phyloP scores from a whole-genome alignment of 371 early-diverging fungal genomes.

The Thermomucor indicae-seudaticae region DNA sequence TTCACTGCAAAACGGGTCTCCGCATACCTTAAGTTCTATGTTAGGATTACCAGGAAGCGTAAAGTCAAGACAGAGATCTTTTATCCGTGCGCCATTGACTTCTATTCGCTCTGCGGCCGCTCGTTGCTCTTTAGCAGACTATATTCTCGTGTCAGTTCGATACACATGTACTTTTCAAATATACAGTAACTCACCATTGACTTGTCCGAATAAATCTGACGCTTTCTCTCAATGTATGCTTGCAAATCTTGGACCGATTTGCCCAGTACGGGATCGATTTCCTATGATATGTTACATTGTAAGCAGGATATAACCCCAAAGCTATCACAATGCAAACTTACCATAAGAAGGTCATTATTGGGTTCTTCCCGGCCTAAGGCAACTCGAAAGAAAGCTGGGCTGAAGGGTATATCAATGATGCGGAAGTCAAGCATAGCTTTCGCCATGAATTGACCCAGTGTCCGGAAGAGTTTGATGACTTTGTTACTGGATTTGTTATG shows the following conservation, averaged over 20 bases:
- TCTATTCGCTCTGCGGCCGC: constrained; percentile 37
- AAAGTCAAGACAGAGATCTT: constrained; percentile 80
- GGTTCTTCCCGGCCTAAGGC: constrained; percentile 40
- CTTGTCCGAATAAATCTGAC: constrained; percentile 45
- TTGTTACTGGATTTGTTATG: constrained; percentile 33
- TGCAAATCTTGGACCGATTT: constrained; percentile 65
- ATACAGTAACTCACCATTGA: constrained; percentile 12
- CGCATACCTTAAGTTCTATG: constrained; percentile 55
- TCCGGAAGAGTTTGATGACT: constrained; percentile 53
- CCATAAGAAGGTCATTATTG: constrained; percentile 21
- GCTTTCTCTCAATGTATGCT: constrained; percentile 52
- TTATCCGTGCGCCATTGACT: constrained; percentile 48
- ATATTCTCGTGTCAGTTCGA: neutral
- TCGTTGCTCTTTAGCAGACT: constrained; percentile 28
- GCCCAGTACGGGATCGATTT: constrained; percentile 67
- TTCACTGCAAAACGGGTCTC: neutral
- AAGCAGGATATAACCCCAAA: constrained; percentile 17
- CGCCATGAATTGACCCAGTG: constrained; percentile 84
- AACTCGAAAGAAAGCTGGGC: constrained; percentile 67
- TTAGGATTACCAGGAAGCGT: constrained; percentile 75
- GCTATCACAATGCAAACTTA: constrained; percentile 8
- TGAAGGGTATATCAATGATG: constrained; percentile 83
- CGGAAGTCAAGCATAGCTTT: constrained; percentile 87
- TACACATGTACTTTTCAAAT: neutral
- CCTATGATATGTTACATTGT: constrained; percentile 20